Base-by-base conservation (phyloP, 2,329 filamentous ascomycete species). In the Rhynchosporium graminicola region DNA sequence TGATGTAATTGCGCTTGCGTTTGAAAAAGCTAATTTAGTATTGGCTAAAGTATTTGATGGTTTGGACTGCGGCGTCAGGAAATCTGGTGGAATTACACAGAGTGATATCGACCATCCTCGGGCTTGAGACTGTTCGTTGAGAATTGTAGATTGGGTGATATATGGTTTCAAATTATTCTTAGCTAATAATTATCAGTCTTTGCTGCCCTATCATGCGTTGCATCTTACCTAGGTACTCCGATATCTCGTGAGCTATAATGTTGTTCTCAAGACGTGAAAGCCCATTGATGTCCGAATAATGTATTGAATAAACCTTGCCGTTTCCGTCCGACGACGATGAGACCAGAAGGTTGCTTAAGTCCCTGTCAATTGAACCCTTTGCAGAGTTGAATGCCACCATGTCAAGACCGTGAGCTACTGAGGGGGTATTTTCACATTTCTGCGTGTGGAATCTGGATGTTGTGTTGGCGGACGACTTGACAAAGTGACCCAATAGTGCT, bases 31-130 rank as follows among this genome's bases (percentile, higher is more conserved):
- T 42, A 42, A 12, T n/a, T 10, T 61, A 3, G 45, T 58, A n/a
- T 45, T 42, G 5, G 63, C 38, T 15, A 67, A 58, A 2, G 62
- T 43, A 28, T 64, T 63, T 45, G 57, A 52, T 0, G 60, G 62
- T 8, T 60, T 57, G 28, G 29, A 26, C 54, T 69, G 69, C n/a
- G 65, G 40, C 6, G 38, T 48, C 33, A 70, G 46, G 31, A 61
- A 64, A 8, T 29, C 60, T 12, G 61, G 20, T 15, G 68, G 65
- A 2, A 71, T 47, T 6, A 63, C 33, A 50, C 66, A 69, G 56
- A 71, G 36, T 10, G 70, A 70, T 26, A 71, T 69, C 2, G 65
- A 62, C 68, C 68, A 71, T 26, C 70, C 70, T 12, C 70, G 61
- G 10, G 68, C 62, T 40, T 63, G 62, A 4, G 59, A 64, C 2